phyloP scores from a whole-genome alignment of 2,329 filamentous ascomycete genomes.

The Aspergillus intermedius region DNA sequence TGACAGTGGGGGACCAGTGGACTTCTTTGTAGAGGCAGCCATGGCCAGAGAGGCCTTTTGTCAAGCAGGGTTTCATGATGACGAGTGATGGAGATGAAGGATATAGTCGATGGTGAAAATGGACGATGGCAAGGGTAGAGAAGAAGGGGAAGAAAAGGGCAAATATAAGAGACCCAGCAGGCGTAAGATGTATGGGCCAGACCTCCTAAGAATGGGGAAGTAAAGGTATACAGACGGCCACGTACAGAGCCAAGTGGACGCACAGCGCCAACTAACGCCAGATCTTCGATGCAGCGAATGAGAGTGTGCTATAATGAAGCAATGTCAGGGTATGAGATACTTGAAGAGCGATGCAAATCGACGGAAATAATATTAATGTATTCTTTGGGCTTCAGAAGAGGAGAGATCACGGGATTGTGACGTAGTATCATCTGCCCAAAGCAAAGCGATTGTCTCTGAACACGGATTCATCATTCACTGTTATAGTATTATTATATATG shows the following conservation, averaged over 20 bases:
- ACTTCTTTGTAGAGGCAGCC: slow-evolving; percentile 36
- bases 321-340: too few species aligned
- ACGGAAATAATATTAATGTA: too few species aligned
- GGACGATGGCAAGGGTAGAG: background rate
- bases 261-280: background rate
- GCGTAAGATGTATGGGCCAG: too few species aligned
- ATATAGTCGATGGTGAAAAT: background rate
- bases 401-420: too few species aligned
- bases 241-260: background rate
- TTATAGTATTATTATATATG: background rate
- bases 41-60: slow-evolving; percentile 25
- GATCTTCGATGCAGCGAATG: background rate
- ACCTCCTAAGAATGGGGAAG: too few species aligned
- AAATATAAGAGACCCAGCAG: background rate
- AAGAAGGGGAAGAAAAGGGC: slow-evolving; percentile 1
- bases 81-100: background rate
- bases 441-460: too few species aligned
- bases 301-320: background rate
- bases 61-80: slow-evolving; percentile 18
- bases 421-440: too few species aligned
- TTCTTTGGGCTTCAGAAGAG: too few species aligned
- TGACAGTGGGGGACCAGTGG: slow-evolving; percentile 35
- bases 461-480: background rate
- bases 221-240: too few species aligned
- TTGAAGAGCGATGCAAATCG: too few species aligned